Evolutionary conservation across 345 rosid species (phyloP), one percentile per base, ranked within the genome.

Genomic region (Salix dunnii): DNA sequence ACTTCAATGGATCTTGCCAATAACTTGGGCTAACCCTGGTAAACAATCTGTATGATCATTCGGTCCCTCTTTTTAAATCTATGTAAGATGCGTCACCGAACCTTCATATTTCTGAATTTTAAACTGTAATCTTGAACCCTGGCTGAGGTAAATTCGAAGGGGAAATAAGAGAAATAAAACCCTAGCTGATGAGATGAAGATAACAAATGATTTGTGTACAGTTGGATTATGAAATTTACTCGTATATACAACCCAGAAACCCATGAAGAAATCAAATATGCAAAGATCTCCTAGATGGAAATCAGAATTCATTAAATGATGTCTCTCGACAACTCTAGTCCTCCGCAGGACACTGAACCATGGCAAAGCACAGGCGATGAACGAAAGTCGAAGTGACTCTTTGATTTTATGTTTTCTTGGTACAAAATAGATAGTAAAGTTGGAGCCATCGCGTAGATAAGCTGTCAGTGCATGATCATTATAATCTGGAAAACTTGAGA

Each of bases 141-240:
- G 49, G 23, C 27, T 16, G 28, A 16, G 61, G n/a, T 42, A 14
- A 61, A 3, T 30, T 9, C 36, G 2, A 20, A 55, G 4, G 5
- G 70, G 7, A 10, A 18, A 62, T 36, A 23, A n/a, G 42, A n/a
- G 8, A 14, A 23, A 11, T 11, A 43, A 62, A 71, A 77, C 80
- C 80, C 80, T 77, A 49, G 70, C 71, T 48, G 68, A 17, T 25
- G 14, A 51, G 3, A 35, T 8, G 7, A 42, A 64, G 10, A 14
- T 16, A 61, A 13, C 5, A 25, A 9, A 12, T 3, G 20, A 27
- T 30, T 13, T 0, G 31, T 43, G 28, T 7, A 25, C 68, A 8
- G 55, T 6, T 65, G 12, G 30, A 23, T 58, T 58, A 3, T 33
- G 20, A 30, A 35, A 14, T 25, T 20, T 58, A 3, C 4, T 10